Percentiles rank a stretch among this genome's conserved stretches.
These are phyloP conservation scores for Suillus variegatus DNA, from an alignment of 768 basidiomycete genomes.

Conservation along the genomic window DNA sequence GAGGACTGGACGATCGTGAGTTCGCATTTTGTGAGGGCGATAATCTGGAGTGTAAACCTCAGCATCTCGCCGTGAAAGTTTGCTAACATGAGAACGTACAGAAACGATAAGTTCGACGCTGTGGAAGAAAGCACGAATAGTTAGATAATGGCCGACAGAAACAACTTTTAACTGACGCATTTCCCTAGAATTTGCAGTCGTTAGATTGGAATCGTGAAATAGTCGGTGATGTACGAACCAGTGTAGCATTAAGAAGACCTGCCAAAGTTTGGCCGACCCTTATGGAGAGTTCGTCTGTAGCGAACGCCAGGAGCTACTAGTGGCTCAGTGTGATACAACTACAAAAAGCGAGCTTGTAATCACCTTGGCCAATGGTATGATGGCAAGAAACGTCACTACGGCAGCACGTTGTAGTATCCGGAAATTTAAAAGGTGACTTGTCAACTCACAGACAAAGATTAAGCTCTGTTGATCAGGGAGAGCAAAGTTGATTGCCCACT, in stretches of 20 bases:
- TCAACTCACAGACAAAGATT: slow-evolving; percentile 67
- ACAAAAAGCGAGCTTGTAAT: not conserved
- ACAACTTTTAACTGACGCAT: slow-evolving; percentile 24
- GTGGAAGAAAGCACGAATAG: not conserved
- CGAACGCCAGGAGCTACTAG: slow-evolving; percentile 71
- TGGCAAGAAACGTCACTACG: slow-evolving; percentile 78
- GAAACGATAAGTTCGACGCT: slow-evolving; percentile 69
- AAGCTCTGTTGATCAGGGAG: slow-evolving; percentile 54
- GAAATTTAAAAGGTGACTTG: not conserved
- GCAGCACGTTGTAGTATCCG: not conserved
- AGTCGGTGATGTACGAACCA: slow-evolving; percentile 44
- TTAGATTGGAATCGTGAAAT: slow-evolving; percentile 5
- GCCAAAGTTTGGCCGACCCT: slow-evolving; percentile 84
- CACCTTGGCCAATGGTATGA: slow-evolving; percentile 84
- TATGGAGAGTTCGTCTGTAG: slow-evolving; percentile 82
- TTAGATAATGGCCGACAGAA: not conserved
- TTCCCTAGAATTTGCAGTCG: slow-evolving; percentile 22
- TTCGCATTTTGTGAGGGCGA: slow-evolving; percentile 81
- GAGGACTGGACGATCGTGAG: slow-evolving; percentile 80
- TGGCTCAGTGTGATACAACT: not conserved
- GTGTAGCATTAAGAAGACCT: slow-evolving; percentile 82
- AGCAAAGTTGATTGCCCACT: slow-evolving; percentile 78
- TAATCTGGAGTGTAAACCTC: slow-evolving; percentile 49
- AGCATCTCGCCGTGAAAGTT: not conserved
- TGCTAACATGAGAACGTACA: slow-evolving; percentile 41